Conservation (phyloP, 108 stramenopile species). For the Poteriospumella lacustris region DNA sequence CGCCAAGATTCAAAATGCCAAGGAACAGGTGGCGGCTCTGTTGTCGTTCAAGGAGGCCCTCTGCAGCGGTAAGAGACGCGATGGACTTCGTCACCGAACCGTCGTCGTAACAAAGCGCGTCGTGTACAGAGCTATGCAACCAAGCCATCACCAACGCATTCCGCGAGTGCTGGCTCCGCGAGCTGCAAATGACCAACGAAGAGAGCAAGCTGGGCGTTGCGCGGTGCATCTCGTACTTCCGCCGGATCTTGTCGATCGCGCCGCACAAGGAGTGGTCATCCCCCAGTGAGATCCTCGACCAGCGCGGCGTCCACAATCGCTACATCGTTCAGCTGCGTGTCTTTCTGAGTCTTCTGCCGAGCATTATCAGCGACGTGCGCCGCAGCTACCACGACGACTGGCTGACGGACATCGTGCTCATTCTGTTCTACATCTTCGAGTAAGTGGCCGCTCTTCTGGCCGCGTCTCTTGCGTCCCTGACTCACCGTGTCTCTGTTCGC, state of each 20-base stretch:
- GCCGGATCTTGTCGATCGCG: not conserved
- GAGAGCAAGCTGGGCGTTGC: not conserved
- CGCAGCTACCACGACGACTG: constrained; percentile 20
- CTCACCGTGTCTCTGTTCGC: not conserved
- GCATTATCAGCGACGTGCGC: not conserved
- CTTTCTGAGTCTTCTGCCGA: not conserved
- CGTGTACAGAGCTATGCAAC: not conserved
- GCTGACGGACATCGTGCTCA: not conserved
- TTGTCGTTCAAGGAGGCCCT: constrained; percentile 14
- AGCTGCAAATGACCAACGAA: not conserved
- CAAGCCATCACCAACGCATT: constrained; percentile 17
- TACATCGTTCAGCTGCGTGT: not conserved
- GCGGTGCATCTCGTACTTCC: not conserved
- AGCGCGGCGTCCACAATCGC: not conserved
- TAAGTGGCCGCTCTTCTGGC: not conserved
- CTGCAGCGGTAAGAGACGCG: not conserved
- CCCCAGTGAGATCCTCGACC: not conserved
- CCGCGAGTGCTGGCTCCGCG: not conserved
- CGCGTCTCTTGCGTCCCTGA: not conserved
- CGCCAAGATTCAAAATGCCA: no score
- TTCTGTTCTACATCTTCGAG: not conserved
- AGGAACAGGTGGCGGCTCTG: constrained; percentile 16
- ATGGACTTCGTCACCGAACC: no score
- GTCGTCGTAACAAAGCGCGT: no score
- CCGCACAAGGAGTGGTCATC: not conserved